Evolutionary conservation across 2,329 filamentous ascomycete genomes (phyloP).

Genomic region (Pleomassaria siparia): DNA sequence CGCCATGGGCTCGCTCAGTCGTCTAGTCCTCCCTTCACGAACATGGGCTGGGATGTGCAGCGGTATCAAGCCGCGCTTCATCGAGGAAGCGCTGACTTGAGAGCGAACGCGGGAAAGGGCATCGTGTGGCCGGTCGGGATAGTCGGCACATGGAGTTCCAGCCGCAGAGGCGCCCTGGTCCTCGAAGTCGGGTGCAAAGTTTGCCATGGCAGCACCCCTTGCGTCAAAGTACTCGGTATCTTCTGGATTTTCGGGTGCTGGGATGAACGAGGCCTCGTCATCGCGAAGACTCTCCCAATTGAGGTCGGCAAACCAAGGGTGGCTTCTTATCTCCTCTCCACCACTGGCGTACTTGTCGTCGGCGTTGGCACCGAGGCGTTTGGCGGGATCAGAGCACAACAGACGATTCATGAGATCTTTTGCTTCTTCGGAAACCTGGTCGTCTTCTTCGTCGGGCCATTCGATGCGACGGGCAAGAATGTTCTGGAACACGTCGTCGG

Average conservation of each 20-base stretch:
- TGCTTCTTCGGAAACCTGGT: constrained; percentile 76
- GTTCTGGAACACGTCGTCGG: constrained; percentile 95
- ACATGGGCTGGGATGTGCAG: constrained; percentile 96
- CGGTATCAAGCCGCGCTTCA: constrained; percentile 91
- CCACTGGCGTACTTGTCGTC: constrained; percentile 81
- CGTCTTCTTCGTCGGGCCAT: constrained; percentile 84
- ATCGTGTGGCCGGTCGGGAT: constrained; percentile 89
- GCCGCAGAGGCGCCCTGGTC: constrained; percentile 79
- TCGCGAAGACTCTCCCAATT: constrained; percentile 92
- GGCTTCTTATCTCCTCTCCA: constrained; percentile 85
- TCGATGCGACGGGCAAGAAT: constrained; percentile 87
- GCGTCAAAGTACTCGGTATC: constrained; percentile 98
- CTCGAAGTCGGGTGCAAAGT: constrained; percentile 92
- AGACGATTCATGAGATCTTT: constrained; percentile 94
- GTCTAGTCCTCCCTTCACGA: constrained; percentile 81
- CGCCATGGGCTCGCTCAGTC: constrained; percentile 85
- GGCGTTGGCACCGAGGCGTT: constrained; percentile 81
- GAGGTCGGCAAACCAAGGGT: constrained; percentile 84
- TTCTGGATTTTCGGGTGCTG: constrained; percentile 87
- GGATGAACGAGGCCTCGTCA: constrained; percentile 94
- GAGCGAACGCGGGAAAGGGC: constrained; percentile 85
- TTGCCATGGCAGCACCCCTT: constrained; percentile 85
- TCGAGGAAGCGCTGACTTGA: constrained; percentile 76
- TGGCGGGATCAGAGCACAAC: constrained; percentile 78
- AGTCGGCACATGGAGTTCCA: constrained; percentile 70